Evolutionary conservation across 1,139 yeast genomes (phyloP).

Genomic region (Eremothecium cymbalariae): DNA sequence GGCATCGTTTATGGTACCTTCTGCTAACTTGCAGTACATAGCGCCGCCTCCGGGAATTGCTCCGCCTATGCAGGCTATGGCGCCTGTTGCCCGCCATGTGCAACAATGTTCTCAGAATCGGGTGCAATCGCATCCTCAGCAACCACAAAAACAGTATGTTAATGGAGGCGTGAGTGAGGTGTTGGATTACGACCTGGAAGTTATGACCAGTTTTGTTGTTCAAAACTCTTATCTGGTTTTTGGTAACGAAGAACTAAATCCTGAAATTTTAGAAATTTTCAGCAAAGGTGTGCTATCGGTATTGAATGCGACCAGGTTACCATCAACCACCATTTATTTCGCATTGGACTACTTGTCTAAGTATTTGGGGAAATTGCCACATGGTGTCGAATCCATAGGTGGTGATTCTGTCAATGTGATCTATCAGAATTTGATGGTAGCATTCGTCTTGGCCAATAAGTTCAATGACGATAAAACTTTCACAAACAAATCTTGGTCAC

Average conservation of each 20-base stretch:
- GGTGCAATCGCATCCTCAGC: conserved; percentile 6
- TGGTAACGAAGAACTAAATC: conserved; percentile 36
- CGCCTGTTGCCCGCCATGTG: conserved; percentile 9
- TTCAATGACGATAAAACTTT: conserved; percentile 95
- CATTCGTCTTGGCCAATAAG: conserved; percentile 81
- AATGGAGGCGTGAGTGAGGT: conserved; percentile 72
- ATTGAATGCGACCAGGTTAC: conserved; percentile 81
- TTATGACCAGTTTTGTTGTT: conserved; percentile 65
- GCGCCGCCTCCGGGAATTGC: conserved; percentile 21
- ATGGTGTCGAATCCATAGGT: conserved; percentile 26
- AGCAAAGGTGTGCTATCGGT: conserved; percentile 58
- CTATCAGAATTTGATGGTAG: conserved; percentile 56
- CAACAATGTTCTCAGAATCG: conserved; percentile 10
- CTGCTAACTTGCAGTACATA: conserved; percentile 14
- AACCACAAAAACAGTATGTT: conserved; percentile 27
- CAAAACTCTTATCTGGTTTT: conserved; percentile 50
- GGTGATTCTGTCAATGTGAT: conserved; percentile 37
- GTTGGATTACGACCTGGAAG: conserved; percentile 66
- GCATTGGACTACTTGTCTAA: conserved; percentile 61
- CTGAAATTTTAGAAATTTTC: conserved; percentile 46
- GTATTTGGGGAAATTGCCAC: conserved; percentile 36
- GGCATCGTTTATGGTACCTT: conserved; percentile 6
- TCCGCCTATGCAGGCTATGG: conserved; percentile 12
- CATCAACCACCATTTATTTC: conserved; percentile 69
- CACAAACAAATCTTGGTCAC: conserved; percentile 91